Evolutionary conservation across 2,329 filamentous ascomycete genomes (phyloP), one percentile per base, ranked within the genome.

Genomic region (Verruconis gallopava): DNA sequence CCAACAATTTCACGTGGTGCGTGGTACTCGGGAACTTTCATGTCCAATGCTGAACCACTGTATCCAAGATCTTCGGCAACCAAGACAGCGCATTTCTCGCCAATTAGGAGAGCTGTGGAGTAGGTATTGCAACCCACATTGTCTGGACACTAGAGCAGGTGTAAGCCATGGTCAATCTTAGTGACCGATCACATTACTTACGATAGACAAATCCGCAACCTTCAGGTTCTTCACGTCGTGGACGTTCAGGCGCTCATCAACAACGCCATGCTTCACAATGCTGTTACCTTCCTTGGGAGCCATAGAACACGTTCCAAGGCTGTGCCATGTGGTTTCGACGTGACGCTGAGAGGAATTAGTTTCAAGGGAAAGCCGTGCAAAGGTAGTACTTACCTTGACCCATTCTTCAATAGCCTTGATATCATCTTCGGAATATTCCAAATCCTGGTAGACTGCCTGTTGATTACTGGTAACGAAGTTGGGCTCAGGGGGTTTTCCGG

Each of bases 251-350:
- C 81, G 73, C 60, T 84, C 79, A 54, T 86, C 81, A 28, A 86
- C 62, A 1, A 86, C 81, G 46, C 81, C 81, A 53, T 85, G 79
- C 64, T 81, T 83, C 58, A 86, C 81, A 53, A 88, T 83, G 52
- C 73, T 78, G 65, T 85, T 88, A 46, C 83, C 82, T 53, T 85
- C 73, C 46, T 64, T 71, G 3, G 82, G 82, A 0, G 79, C 81
- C 79, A 86, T 86, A 40, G 77, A 82, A 63, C 80, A 85, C 1
- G 81, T 85, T 30, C 72, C 70, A 4, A 75, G 65, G 14, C 63
- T 61, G 64, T 84, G 79, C 79, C 80, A 83, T 28, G 81, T 85
- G 38, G 77, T 84, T 62, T 85, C 81, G 38, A 81, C 77, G 55
- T 85, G 81, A 47, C 77, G 70, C 66, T 30, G 25, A 79, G 39